phyloP scores from a whole-genome alignment of 2,329 filamentous ascomycete species.

The Metarhizium robertsii region DNA sequence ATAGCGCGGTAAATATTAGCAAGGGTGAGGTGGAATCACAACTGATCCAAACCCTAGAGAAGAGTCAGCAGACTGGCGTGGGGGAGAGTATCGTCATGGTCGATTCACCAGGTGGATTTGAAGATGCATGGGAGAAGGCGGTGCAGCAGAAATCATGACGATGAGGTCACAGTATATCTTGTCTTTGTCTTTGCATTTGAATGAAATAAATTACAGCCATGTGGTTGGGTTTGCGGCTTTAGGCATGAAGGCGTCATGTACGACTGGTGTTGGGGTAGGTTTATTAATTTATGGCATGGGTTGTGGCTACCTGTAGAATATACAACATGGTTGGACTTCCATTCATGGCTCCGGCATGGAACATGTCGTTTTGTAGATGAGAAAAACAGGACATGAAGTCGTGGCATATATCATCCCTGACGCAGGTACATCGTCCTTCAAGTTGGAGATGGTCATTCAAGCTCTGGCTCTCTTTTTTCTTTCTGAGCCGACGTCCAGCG shows the following conservation, averaged over 20 bases:
- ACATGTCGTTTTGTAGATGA: background rate
- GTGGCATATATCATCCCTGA: background rate
- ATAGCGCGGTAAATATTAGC: slow-evolving; percentile 24
- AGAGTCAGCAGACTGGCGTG: slow-evolving; percentile 26
- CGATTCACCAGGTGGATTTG: slow-evolving; percentile 42
- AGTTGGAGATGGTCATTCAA: background rate
- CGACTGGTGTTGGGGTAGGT: background rate
- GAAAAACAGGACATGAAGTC: background rate
- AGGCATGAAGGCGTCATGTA: background rate
- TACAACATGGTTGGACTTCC: background rate
- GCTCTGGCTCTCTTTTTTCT: background rate
- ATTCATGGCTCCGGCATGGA: background rate
- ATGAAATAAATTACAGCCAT: background rate
- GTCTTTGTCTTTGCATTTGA: slow-evolving; percentile 6
- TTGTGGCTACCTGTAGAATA: background rate
- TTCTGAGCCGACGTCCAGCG: background rate
- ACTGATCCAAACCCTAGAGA: slow-evolving; percentile 8
- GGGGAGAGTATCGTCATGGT: slow-evolving; percentile 40
- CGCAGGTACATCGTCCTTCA: background rate
- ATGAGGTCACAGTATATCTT: background rate
- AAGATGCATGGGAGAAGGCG: slow-evolving; percentile 63
- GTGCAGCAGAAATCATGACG: slow-evolving; percentile 18
- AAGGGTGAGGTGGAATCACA: slow-evolving; percentile 15
- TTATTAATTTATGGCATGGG: background rate
- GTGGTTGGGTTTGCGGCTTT: background rate